Evolutionary conservation across 345 rosid species (phyloP), one percentile per base, ranked within the genome.

Genomic region (Salix arbutifolia): DNA sequence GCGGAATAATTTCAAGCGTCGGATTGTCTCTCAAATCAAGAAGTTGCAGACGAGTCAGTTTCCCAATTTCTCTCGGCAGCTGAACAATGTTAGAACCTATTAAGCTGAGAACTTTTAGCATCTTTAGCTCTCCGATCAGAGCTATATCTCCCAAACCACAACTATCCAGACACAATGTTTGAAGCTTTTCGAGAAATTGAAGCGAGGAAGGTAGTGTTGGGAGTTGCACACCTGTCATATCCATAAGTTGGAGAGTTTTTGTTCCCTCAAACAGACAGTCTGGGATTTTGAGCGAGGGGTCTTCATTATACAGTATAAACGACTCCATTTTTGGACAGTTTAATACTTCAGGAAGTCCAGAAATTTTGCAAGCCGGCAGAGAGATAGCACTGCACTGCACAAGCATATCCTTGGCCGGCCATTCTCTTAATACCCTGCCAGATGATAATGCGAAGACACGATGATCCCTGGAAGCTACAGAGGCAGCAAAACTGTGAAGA

Each of bases 71-170:
- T 69, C 9, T 11, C 0, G 83, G 76, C 65, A 83, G 25, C 8
- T 4, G 21, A 31, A 14, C 28, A 8, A 76, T 68, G 7, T 65
- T 38, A 33, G 78, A 83, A 0, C 67, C 33, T 0, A 6, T 0
- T 28, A 83, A 46, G 66, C 86, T 79, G n/a, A 83, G 78, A 44
- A 73, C 35, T 64, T 50, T 40, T 21, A 83, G 37, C 6, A 38
- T 69, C 61, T 69, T 69, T 2, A 79, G 42, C 13, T 70, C 18
- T 65, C 78, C 76, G 8, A 83, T 58, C 18, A 50, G 10, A 0
- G 37, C 19, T 37, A 77, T 37, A 28, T 79, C 83, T 13, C 38
- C 53, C 12, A 79, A 42, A 13, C 0, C 1, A 33, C 81, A 65
- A 0, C 2, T 1, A 50, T 69, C 62, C 14, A 83, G 62, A 67